Conservation (phyloP, 768 basidiomycete species). For the Cyclocybe cylindracea region DNA sequence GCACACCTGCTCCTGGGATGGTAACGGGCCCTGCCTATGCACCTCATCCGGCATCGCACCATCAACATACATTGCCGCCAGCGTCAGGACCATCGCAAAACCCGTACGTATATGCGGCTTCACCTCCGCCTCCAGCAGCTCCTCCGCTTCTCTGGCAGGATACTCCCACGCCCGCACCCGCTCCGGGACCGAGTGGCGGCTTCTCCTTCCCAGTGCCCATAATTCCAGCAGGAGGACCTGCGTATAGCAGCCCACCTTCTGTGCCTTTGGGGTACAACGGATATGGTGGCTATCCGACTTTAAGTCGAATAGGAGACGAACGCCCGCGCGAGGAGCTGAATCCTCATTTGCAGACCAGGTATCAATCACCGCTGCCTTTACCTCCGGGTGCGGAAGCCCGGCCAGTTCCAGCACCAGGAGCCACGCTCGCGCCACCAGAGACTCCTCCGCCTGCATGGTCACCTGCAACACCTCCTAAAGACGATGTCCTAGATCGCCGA, state of each 20-base stretch:
- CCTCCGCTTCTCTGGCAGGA: constrained; percentile 18
- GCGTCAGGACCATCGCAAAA: neutral
- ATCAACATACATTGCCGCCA: neutral
- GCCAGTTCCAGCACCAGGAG: neutral
- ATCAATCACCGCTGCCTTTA: constrained; percentile 55
- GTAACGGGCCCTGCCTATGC: constrained; percentile 2
- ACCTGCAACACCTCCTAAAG: constrained; percentile 1
- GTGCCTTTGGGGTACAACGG: neutral
- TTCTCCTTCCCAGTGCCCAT: constrained; percentile 36
- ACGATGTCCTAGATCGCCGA: too few species aligned
- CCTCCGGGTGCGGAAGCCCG: constrained; percentile 33
- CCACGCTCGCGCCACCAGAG: neutral
- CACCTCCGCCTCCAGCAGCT: constrained; percentile 5
- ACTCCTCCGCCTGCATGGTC: constrained; percentile 12
- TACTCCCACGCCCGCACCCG: neutral
- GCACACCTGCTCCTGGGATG: neutral
- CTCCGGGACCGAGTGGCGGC: constrained; percentile 7
- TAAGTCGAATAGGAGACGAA: constrained; percentile 1
- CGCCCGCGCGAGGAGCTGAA: neutral
- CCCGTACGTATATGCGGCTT: constrained; percentile 6
- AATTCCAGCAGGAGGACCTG: constrained; percentile 3
- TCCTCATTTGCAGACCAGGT: constrained; percentile 41
- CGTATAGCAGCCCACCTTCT: neutral
- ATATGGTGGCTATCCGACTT: neutral
- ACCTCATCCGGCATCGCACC: neutral